phyloP scores from a whole-genome alignment of 2,329 filamentous ascomycete species.

The Diaporthe sp. region DNA sequence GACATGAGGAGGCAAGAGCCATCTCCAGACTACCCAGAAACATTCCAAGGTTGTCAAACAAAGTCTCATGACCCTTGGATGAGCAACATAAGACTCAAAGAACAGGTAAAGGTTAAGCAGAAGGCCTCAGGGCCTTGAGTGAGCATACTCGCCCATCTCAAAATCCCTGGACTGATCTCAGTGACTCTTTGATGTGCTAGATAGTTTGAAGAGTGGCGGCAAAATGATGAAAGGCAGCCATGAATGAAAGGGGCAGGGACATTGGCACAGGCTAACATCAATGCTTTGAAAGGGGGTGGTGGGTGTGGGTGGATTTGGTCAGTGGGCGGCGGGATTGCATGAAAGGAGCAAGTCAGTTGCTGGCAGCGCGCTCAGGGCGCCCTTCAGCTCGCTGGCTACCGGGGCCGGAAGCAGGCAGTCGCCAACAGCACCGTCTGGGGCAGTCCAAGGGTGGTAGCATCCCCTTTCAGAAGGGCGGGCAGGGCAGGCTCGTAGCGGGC shows the following conservation, averaged over 20 bases:
- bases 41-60: not conserved
- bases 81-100: not conserved
- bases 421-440: not conserved
- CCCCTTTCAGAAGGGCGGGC: constrained; percentile 10
- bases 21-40: not conserved
- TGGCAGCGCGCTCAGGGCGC: not conserved
- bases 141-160: not conserved
- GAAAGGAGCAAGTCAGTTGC: constrained; percentile 4
- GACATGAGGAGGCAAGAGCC: not conserved
- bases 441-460: not conserved
- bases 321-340: not conserved
- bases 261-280: not conserved
- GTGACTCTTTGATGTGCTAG: not conserved
- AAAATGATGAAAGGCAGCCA: not conserved
- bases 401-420: constrained; percentile 3
- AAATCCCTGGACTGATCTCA: not conserved
- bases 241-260: no score
- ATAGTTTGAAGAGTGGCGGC: not conserved
- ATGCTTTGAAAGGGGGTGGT: not conserved
- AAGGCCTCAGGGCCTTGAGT: not conserved
- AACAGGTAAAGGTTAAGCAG: not conserved
- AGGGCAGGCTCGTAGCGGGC: constrained; percentile 8
- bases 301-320: not conserved
- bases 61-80: not conserved
- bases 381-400: not conserved